phyloP scores from a whole-genome alignment of 768 basidiomycete genomes.

The Sarcodon aspratus region DNA sequence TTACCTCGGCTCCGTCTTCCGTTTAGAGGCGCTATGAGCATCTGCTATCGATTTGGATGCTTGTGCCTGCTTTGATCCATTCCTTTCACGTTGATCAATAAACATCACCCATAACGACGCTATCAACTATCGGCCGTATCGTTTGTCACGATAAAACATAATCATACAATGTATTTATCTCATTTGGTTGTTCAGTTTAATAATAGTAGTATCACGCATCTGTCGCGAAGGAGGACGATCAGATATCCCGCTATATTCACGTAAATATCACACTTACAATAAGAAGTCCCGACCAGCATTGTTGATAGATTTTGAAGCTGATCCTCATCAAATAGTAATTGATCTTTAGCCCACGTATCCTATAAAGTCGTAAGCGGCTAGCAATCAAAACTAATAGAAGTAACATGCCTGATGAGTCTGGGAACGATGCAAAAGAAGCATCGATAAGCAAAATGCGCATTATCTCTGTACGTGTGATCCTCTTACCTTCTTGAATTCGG shows the following conservation, averaged over 20 bases:
- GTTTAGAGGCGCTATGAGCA: no score
- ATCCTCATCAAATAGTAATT: conserved; percentile 79
- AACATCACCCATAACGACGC: no score
- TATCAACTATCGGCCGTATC: no score
- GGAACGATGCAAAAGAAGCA: background rate
- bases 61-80: no score
- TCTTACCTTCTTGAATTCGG: conserved; percentile 74
- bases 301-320: conserved; percentile 79
- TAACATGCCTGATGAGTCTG: conserved; percentile 25
- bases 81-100: no score
- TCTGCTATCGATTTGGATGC: no score
- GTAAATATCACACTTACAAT: conserved; percentile 41
- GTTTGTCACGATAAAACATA: background rate
- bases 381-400: no score
- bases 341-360: conserved; percentile 92
- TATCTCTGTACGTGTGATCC: background rate
- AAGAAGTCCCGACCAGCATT: conserved; percentile 85
- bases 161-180: background rate
- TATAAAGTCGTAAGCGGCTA: conserved; percentile 18
- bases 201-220: conserved; percentile 9
- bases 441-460: background rate
- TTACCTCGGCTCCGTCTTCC: no score
- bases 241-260: conserved; percentile 7
- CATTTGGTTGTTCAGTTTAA: background rate
- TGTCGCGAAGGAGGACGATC: conserved; percentile 8